Conservation (phyloP, 2,329 filamentous ascomycete genomes). For the Arthrocladium fulminans region DNA sequence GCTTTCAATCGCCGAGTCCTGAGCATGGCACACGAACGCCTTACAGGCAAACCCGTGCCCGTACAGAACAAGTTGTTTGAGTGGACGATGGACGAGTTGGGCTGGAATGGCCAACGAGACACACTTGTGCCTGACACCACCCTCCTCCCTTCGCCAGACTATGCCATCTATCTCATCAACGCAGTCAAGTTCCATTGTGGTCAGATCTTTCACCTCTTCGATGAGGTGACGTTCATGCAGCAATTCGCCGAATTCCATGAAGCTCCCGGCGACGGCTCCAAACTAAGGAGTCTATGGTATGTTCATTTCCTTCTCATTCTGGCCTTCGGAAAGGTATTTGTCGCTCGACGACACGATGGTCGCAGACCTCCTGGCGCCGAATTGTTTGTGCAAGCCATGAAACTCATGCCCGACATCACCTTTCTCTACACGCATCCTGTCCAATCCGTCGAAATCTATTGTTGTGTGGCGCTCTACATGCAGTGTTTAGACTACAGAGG, state of each 20-base stretch:
- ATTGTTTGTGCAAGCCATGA: slow-evolving; percentile 39
- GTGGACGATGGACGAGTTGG: slow-evolving; percentile 31
- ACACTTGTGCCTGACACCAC: slow-evolving; percentile 26
- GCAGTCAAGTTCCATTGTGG: slow-evolving; percentile 49
- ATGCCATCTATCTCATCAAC: slow-evolving; percentile 46
- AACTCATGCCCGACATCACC: slow-evolving; percentile 36
- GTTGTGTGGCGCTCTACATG: slow-evolving; percentile 45
- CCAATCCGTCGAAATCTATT: slow-evolving; percentile 42
- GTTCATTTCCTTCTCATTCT: slow-evolving; percentile 47
- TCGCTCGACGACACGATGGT: slow-evolving; percentile 31
- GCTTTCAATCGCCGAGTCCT: slow-evolving; percentile 45
- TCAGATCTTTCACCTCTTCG: slow-evolving; percentile 47
- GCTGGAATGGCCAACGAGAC: slow-evolving; percentile 8
- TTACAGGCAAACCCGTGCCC: slow-evolving; percentile 37
- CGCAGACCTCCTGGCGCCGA: slow-evolving; percentile 40
- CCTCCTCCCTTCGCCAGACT: slow-evolving; percentile 43
- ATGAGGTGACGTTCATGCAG: slow-evolving; percentile 44
- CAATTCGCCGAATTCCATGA: slow-evolving; percentile 36
- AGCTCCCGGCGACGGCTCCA: slow-evolving; percentile 22
- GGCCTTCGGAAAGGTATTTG: slow-evolving; percentile 49
- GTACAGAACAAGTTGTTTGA: slow-evolving; percentile 42
- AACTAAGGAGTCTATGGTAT: slow-evolving; percentile 37
- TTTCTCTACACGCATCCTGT: slow-evolving; percentile 37
- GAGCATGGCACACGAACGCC: slow-evolving; percentile 40
- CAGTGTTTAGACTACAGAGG: slow-evolving; percentile 44